A percentile compares a stretch with the other conserved stretches of the same genome.
Evolutionary conservation across 2,329 filamentous ascomycete genomes (phyloP).

Genomic region (Botrytis fragariae): DNA sequence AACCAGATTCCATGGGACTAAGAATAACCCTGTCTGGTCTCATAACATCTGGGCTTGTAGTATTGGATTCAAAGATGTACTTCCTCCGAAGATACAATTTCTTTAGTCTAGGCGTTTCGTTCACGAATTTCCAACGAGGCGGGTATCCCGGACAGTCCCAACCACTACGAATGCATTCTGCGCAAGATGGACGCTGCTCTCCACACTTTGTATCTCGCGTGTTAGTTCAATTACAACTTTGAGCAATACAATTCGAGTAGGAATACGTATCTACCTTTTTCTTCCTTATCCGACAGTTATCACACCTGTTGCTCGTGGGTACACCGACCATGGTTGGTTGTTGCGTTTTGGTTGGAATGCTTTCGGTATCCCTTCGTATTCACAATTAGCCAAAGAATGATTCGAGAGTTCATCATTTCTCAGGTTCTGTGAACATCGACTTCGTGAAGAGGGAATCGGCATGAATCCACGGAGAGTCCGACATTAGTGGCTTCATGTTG

Average conservation of each 20-base stretch:
- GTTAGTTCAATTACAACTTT: background rate
- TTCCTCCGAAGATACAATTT: slow-evolving; percentile 18
- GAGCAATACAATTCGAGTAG: background rate
- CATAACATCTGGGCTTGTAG: background rate
- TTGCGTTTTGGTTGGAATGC: too few relatives aligned
- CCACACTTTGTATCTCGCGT: slow-evolving; percentile 21
- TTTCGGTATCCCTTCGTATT: background rate
- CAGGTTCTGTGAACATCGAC: background rate
- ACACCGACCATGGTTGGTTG: slow-evolving; percentile 24
- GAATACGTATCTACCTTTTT: slow-evolving; percentile 24
- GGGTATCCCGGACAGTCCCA: slow-evolving; percentile 25
- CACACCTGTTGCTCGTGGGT: slow-evolving; percentile 23
- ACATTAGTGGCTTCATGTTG: background rate
- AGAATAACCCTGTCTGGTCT: background rate
- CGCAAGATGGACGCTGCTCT: slow-evolving; percentile 26
- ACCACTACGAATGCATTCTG: slow-evolving; percentile 24
- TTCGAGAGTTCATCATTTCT: too few relatives aligned
- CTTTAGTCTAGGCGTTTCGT: slow-evolving; percentile 22
- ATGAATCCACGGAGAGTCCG: background rate
- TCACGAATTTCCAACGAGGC: slow-evolving; percentile 24
- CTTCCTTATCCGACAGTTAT: slow-evolving; percentile 27
- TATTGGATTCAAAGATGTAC: slow-evolving; percentile 21
- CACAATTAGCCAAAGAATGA: background rate
- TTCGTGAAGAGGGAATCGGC: background rate
- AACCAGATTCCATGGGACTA: too few relatives aligned